phyloP scores from a whole-genome alignment of 352 stramenopile genomes.

The Phytopythium vexans region DNA sequence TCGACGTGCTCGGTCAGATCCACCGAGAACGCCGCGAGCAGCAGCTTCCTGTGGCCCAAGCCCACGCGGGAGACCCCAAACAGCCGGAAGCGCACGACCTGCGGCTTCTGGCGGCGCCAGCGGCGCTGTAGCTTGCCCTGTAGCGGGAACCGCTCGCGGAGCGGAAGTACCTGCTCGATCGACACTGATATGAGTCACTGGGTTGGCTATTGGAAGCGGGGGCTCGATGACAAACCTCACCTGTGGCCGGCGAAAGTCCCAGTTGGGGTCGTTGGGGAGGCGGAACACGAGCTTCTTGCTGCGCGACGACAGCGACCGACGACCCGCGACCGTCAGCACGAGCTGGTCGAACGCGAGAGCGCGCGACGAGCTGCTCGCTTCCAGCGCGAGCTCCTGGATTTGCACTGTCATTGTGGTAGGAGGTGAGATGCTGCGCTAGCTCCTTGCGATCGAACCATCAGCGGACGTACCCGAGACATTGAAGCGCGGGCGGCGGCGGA shows the following conservation, averaged over 20 bases:
- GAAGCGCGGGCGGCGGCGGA: neutral
- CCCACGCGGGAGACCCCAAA: neutral
- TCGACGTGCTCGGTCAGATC: too few relatives aligned
- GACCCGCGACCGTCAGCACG: neutral
- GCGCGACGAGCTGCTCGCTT: neutral
- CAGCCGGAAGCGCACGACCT: neutral
- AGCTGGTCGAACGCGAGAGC: neutral
- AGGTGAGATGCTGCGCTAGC: neutral
- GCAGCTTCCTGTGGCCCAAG: too few relatives aligned
- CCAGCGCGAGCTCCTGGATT: neutral
- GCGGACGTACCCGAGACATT: neutral
- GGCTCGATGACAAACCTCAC: neutral
- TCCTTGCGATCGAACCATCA: too few relatives aligned
- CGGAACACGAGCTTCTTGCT: conserved; percentile 1
- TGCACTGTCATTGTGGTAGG: neutral
- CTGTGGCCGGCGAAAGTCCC: neutral
- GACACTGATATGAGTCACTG: neutral
- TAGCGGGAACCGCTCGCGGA: neutral
- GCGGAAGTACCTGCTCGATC: neutral
- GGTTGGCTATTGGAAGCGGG: neutral
- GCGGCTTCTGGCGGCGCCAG: neutral
- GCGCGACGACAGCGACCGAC: neutral
- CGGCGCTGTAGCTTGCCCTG: neutral
- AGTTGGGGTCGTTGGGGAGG: neutral
- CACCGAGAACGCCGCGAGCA: too few relatives aligned